These are phyloP conservation scores for Falciphora oryzae DNA, from an alignment of 2,329 filamentous ascomycete species.

Conservation along the genomic window DNA sequence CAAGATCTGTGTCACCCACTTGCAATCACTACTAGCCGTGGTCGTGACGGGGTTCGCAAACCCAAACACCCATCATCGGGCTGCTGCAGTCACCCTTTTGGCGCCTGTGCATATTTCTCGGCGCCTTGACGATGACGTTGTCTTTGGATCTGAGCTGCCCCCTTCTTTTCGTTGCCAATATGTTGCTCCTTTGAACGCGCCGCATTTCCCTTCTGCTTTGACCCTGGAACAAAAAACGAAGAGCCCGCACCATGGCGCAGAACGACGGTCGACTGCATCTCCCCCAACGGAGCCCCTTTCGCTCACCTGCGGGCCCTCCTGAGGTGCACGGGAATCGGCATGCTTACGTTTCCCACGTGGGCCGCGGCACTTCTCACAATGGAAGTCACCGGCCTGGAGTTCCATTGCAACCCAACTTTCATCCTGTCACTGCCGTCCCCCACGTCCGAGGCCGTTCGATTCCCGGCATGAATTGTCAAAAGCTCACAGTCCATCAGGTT, in stretches of 20 bases:
- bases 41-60: background rate
- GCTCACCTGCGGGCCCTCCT: too few relatives aligned
- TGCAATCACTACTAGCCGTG: background rate
- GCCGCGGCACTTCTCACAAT: background rate
- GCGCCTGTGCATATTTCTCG: background rate
- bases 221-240: background rate
- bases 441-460: background rate
- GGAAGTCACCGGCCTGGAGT: background rate
- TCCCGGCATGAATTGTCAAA: background rate
- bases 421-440: background rate
- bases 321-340: background rate
- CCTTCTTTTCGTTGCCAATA: background rate
- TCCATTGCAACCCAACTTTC: background rate
- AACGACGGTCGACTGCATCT: background rate
- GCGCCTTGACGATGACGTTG: background rate
- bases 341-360: background rate
- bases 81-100: background rate
- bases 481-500: constrained; percentile 40
- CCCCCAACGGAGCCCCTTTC: too few relatives aligned
- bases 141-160: background rate
- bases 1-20: background rate
- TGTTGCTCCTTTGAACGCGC: background rate
- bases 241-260: background rate
- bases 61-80: background rate
- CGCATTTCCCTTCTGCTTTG: background rate